These are phyloP conservation scores for Zymoseptoria brevis DNA, from an alignment of 2,329 filamentous ascomycete species.

Conservation along the genomic window DNA sequence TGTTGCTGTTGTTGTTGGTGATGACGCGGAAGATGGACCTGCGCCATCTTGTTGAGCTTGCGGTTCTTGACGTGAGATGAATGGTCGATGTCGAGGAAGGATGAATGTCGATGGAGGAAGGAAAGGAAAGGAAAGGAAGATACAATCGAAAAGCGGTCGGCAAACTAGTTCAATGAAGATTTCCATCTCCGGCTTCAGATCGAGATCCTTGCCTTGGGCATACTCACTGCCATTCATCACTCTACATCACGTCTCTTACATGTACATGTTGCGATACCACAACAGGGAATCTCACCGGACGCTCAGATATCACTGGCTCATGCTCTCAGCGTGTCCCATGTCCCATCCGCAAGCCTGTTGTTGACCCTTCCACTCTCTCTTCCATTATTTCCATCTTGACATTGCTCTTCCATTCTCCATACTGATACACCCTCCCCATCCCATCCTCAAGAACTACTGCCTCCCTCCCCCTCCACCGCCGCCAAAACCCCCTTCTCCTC, in stretches of 20 bases:
- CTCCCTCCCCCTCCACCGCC: slow-evolving; percentile 41
- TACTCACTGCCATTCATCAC: not conserved
- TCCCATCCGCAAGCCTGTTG: no score
- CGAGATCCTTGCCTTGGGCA: not conserved
- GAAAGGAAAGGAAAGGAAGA: no score
- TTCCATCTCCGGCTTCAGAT: no score
- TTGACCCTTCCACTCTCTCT: no score
- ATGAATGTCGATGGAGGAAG: not conserved
- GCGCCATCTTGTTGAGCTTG: slow-evolving; percentile 1
- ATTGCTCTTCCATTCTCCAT: not conserved
- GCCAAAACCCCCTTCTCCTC: slow-evolving; percentile 87
- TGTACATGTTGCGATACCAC: not conserved
- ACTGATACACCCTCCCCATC: not conserved
- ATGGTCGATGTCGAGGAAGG: not conserved
- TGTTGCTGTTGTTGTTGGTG: not conserved
- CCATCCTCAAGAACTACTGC: slow-evolving; percentile 3
- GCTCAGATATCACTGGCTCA: no score
- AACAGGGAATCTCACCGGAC: no score
- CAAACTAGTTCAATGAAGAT: no score
- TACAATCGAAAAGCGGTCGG: no score
- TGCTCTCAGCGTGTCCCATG: no score
- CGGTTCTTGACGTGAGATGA: not conserved
- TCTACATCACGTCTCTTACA: not conserved
- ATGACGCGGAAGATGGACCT: not conserved
- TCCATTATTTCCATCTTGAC: no score